Conservation (phyloP, 208 protist genomes). For the Vickermania ingenoplastis region DNA sequence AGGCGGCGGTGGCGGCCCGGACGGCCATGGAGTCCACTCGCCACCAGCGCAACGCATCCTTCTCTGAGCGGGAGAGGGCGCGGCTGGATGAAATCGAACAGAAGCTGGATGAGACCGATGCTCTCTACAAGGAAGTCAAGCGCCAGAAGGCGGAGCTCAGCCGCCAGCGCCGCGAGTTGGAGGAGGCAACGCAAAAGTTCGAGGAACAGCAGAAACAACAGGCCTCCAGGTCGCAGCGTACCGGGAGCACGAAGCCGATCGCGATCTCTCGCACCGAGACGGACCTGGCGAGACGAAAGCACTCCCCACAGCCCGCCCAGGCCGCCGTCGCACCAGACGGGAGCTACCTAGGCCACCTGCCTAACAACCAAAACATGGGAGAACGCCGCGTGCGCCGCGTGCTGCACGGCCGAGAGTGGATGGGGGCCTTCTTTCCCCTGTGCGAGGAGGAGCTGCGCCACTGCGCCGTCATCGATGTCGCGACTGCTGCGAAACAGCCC, state of each 20-base stretch:
- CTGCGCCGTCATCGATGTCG: slow-evolving; percentile 70
- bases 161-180: slow-evolving; percentile 47
- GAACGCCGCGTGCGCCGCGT: slow-evolving; percentile 60
- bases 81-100: slow-evolving; percentile 62
- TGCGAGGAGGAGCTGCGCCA: slow-evolving; percentile 55
- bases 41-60: slow-evolving; percentile 9
- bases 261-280: not conserved
- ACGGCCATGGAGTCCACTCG: slow-evolving; percentile 6
- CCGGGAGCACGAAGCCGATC: not conserved
- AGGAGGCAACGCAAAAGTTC: slow-evolving; percentile 33
- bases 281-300: not conserved
- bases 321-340: not conserved
- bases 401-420: slow-evolving; percentile 70
- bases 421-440: slow-evolving; percentile 32
- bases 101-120: slow-evolving; percentile 56
- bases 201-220: slow-evolving; percentile 10
- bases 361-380: slow-evolving; percentile 33
- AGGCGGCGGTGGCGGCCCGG: slow-evolving; percentile 31
- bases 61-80: slow-evolving; percentile 21
- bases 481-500: slow-evolving; percentile 56
- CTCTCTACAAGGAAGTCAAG: slow-evolving; percentile 51
- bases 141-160: slow-evolving; percentile 45
- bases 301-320: not conserved
- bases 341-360: not conserved
- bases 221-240: not conserved